A percentile compares a stretch with the other conserved stretches of the same genome.
Evolutionary conservation across 306 rosid species (phyloP).

Genomic region (Astragalus membranaceus): DNA sequence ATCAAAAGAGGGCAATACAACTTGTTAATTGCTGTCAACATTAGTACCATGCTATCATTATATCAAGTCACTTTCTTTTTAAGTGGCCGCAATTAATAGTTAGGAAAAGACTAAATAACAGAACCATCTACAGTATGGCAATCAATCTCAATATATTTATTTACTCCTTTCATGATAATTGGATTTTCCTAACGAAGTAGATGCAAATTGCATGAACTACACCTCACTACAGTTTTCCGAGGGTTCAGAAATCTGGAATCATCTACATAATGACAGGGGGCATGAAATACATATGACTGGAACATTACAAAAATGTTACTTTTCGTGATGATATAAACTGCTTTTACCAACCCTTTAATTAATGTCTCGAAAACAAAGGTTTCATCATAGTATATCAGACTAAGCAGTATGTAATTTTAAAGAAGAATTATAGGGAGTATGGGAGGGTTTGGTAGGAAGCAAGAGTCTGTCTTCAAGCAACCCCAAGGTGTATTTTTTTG

Average conservation of each 20-base stretch:
- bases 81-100: not conserved
- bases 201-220: not conserved
- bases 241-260: not conserved
- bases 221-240: not conserved
- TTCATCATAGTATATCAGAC: too few species aligned
- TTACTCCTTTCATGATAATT: too few species aligned
- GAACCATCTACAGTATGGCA: too few species aligned
- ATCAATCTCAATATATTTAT: too few species aligned
- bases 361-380: not conserved
- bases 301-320: constrained; percentile 2
- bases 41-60: not conserved
- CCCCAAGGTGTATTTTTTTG: too few species aligned
- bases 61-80: not conserved
- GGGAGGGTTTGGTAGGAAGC: too few species aligned
- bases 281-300: not conserved
- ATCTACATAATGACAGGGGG: not conserved
- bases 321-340: not conserved
- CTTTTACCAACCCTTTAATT: not conserved
- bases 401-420: too few species aligned
- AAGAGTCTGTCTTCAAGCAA: too few species aligned
- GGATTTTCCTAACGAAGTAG: too few species aligned
- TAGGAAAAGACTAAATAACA: too few species aligned
- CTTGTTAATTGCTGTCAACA: not conserved
- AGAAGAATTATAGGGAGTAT: too few species aligned
- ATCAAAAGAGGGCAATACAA: not conserved